Evolutionary conservation across 2,329 filamentous ascomycete species (phyloP).

Genomic region (Aspergillus carbonarius): DNA sequence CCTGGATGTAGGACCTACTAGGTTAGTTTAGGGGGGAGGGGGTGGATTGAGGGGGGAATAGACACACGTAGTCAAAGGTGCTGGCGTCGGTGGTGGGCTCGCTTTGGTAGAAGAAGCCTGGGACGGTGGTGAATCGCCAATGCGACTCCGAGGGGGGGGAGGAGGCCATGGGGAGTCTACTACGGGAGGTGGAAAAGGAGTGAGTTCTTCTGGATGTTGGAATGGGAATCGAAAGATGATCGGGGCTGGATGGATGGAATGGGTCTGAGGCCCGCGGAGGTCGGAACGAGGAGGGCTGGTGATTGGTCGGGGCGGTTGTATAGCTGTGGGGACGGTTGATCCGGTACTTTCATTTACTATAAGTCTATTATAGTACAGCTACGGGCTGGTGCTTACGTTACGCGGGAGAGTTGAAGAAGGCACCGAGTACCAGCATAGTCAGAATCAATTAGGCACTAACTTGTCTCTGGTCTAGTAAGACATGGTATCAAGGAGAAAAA

Average conservation of each 20-base stretch:
- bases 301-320: not conserved
- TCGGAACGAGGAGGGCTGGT: not conserved
- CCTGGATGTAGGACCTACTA: constrained; percentile 25
- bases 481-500: not conserved
- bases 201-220: not conserved
- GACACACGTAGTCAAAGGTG: constrained; percentile 50
- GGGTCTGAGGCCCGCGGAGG: not conserved
- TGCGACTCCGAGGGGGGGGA: constrained; percentile 17
- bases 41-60: not conserved
- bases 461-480: not conserved
- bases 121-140: constrained; percentile 42
- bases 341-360: not conserved
- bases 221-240: not conserved
- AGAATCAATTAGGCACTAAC: not conserved
- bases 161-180: constrained; percentile 18
- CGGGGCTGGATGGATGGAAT: not conserved
- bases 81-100: constrained; percentile 48
- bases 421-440: not conserved
- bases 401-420: no score
- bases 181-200: not conserved
- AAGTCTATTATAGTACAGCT: no score
- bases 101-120: constrained; percentile 53
- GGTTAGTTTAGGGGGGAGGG: not conserved
- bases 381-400: no score
- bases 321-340: not conserved